phyloP scores from a whole-genome alignment of 2,329 filamentous ascomycete species.

The Ceratocystis lukuohia region DNA sequence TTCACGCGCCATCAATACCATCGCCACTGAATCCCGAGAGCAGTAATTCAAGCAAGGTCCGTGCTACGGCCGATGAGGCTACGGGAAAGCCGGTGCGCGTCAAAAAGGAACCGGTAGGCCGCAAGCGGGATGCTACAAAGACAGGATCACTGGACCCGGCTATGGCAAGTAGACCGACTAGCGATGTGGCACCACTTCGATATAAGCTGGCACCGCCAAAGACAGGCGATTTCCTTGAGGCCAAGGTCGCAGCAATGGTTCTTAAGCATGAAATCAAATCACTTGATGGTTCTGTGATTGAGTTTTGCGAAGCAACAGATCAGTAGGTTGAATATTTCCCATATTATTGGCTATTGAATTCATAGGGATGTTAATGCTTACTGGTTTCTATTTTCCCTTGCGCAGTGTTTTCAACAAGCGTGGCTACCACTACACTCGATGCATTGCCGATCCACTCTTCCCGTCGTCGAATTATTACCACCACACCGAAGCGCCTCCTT shows the following conservation, averaged over 20 bases:
- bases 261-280: constrained; percentile 40
- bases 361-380: neutral
- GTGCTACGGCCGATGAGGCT: constrained; percentile 38
- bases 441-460: constrained; percentile 78
- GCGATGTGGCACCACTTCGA: constrained; percentile 40
- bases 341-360: no score
- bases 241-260: constrained; percentile 44
- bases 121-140: constrained; percentile 55
- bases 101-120: constrained; percentile 50
- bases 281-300: constrained; percentile 37
- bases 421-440: constrained; percentile 77
- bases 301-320: constrained; percentile 51
- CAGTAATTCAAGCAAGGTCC: constrained; percentile 25
- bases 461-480: constrained; percentile 80
- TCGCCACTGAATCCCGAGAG: constrained; percentile 59
- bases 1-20: constrained; percentile 55
- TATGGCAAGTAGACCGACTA: constrained; percentile 30
- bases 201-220: constrained; percentile 54
- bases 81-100: constrained; percentile 32
- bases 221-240: constrained; percentile 45
- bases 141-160: constrained; percentile 37
- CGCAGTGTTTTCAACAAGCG: constrained; percentile 49
- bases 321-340: constrained; percentile 35
- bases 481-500: constrained; percentile 73
- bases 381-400: neutral